These are phyloP conservation scores for Coffea eugenioides DNA, from an alignment of 257 asterid species.

Conservation along the genomic window DNA sequence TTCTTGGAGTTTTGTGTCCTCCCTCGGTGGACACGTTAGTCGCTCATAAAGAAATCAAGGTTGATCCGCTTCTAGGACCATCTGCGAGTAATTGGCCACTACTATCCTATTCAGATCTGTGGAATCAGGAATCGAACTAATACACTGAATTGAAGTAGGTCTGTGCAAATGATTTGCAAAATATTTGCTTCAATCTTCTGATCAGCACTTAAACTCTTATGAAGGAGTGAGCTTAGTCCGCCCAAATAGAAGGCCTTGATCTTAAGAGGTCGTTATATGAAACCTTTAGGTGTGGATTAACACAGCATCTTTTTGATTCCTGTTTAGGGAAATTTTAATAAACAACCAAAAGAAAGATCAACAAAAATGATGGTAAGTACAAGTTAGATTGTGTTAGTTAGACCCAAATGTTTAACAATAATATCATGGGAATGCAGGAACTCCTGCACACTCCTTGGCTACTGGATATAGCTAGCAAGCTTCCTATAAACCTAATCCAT, in stretches of 20 bases:
- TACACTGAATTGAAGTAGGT: not conserved
- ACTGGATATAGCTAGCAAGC: not conserved
- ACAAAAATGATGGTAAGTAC: not conserved
- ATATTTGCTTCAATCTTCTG: not conserved
- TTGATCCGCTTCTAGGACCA: not conserved
- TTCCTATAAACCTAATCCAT: not conserved
- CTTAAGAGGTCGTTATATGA: not conserved
- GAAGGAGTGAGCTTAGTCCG: not conserved
- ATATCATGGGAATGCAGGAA: not conserved
- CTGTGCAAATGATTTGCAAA: not conserved
- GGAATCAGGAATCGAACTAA: not conserved
- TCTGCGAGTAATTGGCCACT: not conserved
- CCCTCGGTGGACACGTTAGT: not conserved
- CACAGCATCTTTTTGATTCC: not conserved
- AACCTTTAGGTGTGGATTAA: not conserved
- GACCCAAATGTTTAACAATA: not conserved
- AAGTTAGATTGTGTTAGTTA: too few relatives aligned
- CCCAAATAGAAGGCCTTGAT: not conserved
- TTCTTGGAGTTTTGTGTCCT: not conserved
- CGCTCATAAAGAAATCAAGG: not conserved
- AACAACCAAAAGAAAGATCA: not conserved
- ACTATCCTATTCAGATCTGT: not conserved
- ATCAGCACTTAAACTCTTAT: not conserved
- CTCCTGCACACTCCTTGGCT: not conserved
- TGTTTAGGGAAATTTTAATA: not conserved